phyloP scores from a whole-genome alignment of 169 alveolate genomes.

The Plasmodium gaboni region DNA sequence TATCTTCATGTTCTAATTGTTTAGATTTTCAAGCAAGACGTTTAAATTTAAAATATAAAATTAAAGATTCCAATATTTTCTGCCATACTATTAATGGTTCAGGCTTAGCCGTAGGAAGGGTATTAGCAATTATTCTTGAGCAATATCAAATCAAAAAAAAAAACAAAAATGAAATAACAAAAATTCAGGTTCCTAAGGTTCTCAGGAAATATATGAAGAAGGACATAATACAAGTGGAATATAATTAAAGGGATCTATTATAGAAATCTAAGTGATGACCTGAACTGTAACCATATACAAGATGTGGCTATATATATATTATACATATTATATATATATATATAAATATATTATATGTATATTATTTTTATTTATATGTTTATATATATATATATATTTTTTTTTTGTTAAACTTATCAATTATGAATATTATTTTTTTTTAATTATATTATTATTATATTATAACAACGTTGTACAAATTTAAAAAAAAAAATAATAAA shows the following conservation, averaged over 20 bases:
- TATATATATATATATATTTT: no score
- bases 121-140: conserved; percentile 84
- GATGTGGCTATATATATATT: not conserved
- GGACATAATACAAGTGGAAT: not conserved
- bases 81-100: conserved; percentile 86
- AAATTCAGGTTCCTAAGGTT: conserved; percentile 79
- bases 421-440: not conserved
- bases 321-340: not conserved
- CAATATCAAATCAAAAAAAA: conserved; percentile 65
- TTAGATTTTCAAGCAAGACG: conserved; percentile 82
- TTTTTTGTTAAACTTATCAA: no score
- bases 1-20: conserved; percentile 85
- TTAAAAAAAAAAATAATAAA: no score
- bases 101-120: conserved; percentile 86
- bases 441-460: not conserved
- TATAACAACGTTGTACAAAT: not conserved
- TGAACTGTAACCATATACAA: not conserved
- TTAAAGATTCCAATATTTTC: conserved; percentile 33
- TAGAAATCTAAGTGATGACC: no score
- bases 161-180: conserved; percentile 59
- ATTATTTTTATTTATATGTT: not conserved
- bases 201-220: conserved; percentile 78
- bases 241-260: no score
- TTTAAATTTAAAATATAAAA: conserved; percentile 75
- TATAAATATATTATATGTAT: not conserved